Percentiles rank a stretch among this genome's conserved stretches.
Evolutionary conservation across 768 basidiomycete species (phyloP).

Genomic region (Pholiota microspora): DNA sequence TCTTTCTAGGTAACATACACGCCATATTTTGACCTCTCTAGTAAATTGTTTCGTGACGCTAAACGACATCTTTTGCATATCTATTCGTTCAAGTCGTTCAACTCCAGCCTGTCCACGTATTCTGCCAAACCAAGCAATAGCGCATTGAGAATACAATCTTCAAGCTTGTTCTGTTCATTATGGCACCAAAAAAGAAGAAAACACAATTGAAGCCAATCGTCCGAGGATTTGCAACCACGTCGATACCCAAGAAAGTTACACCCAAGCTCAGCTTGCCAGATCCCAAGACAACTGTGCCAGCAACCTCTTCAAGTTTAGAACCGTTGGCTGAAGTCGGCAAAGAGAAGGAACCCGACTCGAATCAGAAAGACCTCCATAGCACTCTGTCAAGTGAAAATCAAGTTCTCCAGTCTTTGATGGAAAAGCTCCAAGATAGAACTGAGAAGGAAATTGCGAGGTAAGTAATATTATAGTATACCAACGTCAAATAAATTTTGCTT

Average conservation of each 20-base stretch:
- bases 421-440: conserved; percentile 82
- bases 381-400: conserved; percentile 47
- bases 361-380: conserved; percentile 17
- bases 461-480: background rate
- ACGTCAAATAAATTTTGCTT: background rate
- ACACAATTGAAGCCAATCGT: conserved; percentile 70
- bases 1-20: background rate
- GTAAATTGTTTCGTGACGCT: too few relatives aligned
- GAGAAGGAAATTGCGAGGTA: conserved; percentile 84
- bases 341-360: background rate
- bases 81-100: background rate
- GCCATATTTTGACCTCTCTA: too few relatives aligned
- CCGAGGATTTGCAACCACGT: conserved; percentile 81
- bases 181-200: conserved; percentile 75
- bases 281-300: background rate
- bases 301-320: background rate
- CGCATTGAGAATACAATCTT: too few relatives aligned
- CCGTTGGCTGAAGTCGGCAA: background rate
- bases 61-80: background rate
- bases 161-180: too few relatives aligned
- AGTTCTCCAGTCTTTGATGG: conserved; percentile 69
- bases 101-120: too few relatives aligned
- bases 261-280: background rate
- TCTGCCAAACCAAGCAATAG: too few relatives aligned
- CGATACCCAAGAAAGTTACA: conserved; percentile 72